Conservation (phyloP, 2,329 filamentous ascomycete species). For the Claviceps paspali region DNA sequence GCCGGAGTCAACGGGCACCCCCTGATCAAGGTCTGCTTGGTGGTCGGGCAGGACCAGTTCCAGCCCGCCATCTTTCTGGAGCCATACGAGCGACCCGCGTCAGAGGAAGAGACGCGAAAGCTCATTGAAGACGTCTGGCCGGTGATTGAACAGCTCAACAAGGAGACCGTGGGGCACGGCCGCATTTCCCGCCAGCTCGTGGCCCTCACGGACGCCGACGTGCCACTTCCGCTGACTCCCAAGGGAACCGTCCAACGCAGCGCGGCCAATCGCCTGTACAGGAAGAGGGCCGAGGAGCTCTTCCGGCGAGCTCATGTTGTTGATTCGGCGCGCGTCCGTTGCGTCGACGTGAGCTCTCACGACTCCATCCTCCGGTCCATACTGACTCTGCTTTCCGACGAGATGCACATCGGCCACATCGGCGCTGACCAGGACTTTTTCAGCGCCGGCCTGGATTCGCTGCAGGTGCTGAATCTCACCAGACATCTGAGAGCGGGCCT, state of each 20-base stretch:
- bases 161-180: slow-evolving; percentile 28
- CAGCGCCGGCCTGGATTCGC: slow-evolving; percentile 22
- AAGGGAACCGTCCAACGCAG: slow-evolving; percentile 32
- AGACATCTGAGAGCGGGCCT: slow-evolving; percentile 10
- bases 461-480: slow-evolving; percentile 19
- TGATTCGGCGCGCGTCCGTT: not conserved
- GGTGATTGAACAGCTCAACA: slow-evolving; percentile 25
- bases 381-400: slow-evolving; percentile 6
- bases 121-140: slow-evolving; percentile 30
- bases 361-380: slow-evolving; percentile 12
- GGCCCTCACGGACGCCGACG: slow-evolving; percentile 21
- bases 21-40: slow-evolving; percentile 14
- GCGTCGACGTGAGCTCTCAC: slow-evolving; percentile 11
- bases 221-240: slow-evolving; percentile 27
- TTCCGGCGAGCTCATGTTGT: slow-evolving; percentile 17
- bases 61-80: slow-evolving; percentile 34
- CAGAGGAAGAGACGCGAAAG: slow-evolving; percentile 8
- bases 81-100: slow-evolving; percentile 16
- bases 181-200: slow-evolving; percentile 27
- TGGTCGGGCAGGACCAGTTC: slow-evolving; percentile 29
- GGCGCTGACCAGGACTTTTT: slow-evolving; percentile 21
- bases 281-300: slow-evolving; percentile 25
- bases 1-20: slow-evolving; percentile 15
- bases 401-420: slow-evolving; percentile 8
- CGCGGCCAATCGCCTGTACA: slow-evolving; percentile 24